A percentile compares a stretch with the other conserved stretches of the same genome.
Conservation (phyloP, 768 basidiomycete species). For the Russula abietina region DNA sequence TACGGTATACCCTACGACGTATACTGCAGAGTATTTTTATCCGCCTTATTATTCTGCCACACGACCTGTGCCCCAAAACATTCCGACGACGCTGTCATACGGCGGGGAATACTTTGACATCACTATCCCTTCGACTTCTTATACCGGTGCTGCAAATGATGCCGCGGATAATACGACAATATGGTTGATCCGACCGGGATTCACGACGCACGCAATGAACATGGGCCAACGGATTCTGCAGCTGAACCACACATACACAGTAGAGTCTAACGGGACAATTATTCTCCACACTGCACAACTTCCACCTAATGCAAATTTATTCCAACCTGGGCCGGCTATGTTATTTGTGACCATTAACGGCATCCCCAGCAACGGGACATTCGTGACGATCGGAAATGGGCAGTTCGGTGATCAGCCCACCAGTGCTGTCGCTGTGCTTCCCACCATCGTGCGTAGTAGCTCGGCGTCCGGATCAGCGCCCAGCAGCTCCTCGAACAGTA, state of each 20-base stretch:
- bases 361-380: slow-evolving; percentile 73
- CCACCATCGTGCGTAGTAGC: slow-evolving; percentile 42
- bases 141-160: slow-evolving; percentile 58
- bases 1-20: slow-evolving; percentile 68
- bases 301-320: slow-evolving; percentile 77
- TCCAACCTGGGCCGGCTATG: slow-evolving; percentile 85
- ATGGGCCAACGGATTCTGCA: slow-evolving; percentile 81
- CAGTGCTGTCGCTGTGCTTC: slow-evolving; percentile 40
- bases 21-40: slow-evolving; percentile 84
- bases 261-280: slow-evolving; percentile 70
- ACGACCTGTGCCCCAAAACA: slow-evolving; percentile 63
- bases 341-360: slow-evolving; percentile 80
- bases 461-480: slow-evolving; percentile 37
- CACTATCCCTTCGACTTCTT: slow-evolving; percentile 57
- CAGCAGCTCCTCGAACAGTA: slow-evolving; percentile 26
- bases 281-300: slow-evolving; percentile 75
- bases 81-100: slow-evolving; percentile 74
- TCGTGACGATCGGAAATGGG: slow-evolving; percentile 75
- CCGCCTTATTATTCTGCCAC: slow-evolving; percentile 77
- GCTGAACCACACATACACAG: slow-evolving; percentile 80
- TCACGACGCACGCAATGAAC: slow-evolving; percentile 82
- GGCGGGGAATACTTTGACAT: slow-evolving; percentile 80
- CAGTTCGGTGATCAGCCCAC: slow-evolving; percentile 66
- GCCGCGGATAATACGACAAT: slow-evolving; percentile 72
- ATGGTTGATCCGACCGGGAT: slow-evolving; percentile 76